Conservation (phyloP, 2,329 filamentous ascomycete genomes). For the Dichotomopilus funicola region DNA sequence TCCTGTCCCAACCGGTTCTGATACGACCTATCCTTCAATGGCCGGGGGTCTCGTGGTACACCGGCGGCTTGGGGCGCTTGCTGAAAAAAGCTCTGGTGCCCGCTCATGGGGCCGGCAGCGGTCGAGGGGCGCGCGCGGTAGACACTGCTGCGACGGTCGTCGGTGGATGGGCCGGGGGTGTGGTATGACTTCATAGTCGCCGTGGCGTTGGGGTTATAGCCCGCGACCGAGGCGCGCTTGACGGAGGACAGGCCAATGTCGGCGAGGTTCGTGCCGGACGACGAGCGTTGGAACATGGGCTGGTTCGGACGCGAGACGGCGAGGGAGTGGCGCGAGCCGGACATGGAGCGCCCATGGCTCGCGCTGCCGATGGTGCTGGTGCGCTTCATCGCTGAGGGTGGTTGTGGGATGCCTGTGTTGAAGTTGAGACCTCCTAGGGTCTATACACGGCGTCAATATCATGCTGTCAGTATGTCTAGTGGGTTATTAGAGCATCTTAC, state of each 20-base stretch:
- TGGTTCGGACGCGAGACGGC: constrained; percentile 78
- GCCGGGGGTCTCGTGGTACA: constrained; percentile 78
- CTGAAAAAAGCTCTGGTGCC: constrained; percentile 91
- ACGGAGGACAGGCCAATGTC: constrained; percentile 78
- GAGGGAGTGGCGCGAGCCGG: constrained; percentile 77
- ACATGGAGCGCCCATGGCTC: constrained; percentile 74
- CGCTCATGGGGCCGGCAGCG: constrained; percentile 55
- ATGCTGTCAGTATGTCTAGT: background rate
- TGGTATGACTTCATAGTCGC: constrained; percentile 62
- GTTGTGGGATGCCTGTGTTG: constrained; percentile 82
- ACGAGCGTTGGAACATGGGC: constrained; percentile 78
- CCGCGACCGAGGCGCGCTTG: constrained; percentile 65
- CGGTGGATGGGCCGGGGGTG: constrained; percentile 39
- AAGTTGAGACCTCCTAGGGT: constrained; percentile 79
- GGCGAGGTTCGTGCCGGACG: constrained; percentile 72
- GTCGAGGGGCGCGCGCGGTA: constrained; percentile 64
- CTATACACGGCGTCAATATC: constrained; percentile 37
- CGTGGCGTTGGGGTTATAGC: constrained; percentile 50
- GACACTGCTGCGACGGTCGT: constrained; percentile 73
- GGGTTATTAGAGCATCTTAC: constrained; percentile 25
- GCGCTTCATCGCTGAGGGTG: constrained; percentile 89
- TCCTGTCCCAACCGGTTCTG: constrained; percentile 82
- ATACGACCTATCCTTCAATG: constrained; percentile 73
- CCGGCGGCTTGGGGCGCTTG: constrained; percentile 75
- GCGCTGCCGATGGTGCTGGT: constrained; percentile 69